A percentile compares a stretch with the other conserved stretches of the same genome.
Conservation (phyloP, 129 eudicot genomes). For the Artemisia annua region DNA sequence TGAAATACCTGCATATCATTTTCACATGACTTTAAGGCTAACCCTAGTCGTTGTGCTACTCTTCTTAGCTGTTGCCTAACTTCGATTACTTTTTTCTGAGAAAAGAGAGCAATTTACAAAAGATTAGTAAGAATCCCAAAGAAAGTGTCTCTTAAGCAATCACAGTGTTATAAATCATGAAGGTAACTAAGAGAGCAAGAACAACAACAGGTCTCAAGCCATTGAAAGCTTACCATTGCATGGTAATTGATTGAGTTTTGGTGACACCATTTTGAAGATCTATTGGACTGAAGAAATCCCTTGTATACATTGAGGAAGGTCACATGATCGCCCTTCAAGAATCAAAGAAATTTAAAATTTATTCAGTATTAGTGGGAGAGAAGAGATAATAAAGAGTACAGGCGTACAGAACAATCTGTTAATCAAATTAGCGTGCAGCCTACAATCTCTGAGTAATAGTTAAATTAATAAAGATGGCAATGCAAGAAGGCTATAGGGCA, state of each 20-base stretch:
- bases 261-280: slow-evolving; percentile 96
- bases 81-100: slow-evolving; percentile 83
- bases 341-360: background rate
- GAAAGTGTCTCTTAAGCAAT: background rate
- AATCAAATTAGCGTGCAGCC: background rate
- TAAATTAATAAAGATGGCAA: too few species aligned
- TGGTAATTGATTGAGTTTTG: slow-evolving; percentile 85
- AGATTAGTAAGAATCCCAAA: background rate
- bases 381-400: background rate
- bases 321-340: slow-evolving; percentile 93
- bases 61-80: slow-evolving; percentile 79
- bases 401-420: background rate
- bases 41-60: slow-evolving; percentile 71
- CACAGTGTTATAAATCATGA: background rate
- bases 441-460: too few species aligned
- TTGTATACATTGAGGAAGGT: slow-evolving; percentile 88
- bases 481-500: too few species aligned
- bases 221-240: slow-evolving; percentile 66
- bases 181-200: too few species aligned
- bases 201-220: background rate
- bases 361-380: background rate
- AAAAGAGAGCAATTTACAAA: background rate
- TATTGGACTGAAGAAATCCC: slow-evolving; percentile 80
- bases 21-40: slow-evolving; percentile 76
- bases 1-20: slow-evolving; percentile 69